A percentile compares a stretch with the other conserved stretches of the same genome.
Conservation (phyloP, 2,329 filamentous ascomycete genomes). For the Aspergillus sp. region DNA sequence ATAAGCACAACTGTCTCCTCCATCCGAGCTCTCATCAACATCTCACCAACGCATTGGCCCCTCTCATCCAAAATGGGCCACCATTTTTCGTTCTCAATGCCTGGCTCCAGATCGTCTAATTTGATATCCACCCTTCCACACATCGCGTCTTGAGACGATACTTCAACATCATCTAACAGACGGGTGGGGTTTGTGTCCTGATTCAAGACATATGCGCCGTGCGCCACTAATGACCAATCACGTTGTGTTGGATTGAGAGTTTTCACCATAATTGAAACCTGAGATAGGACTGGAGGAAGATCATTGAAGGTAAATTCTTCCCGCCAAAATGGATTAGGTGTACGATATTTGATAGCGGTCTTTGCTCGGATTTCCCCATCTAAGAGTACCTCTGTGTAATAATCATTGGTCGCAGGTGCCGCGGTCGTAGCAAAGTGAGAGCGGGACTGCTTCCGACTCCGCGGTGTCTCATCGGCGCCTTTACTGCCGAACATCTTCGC, state of each 20-base stretch:
- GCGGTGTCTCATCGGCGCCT: conserved; percentile 31
- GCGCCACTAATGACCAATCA: conserved; percentile 50
- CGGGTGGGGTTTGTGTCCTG: conserved; percentile 42
- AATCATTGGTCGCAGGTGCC: conserved; percentile 38
- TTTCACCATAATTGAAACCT: conserved; percentile 47
- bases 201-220: conserved; percentile 43
- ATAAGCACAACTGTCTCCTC: conserved; percentile 90
- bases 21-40: conserved; percentile 78
- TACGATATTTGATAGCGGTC: conserved; percentile 48
- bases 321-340: conserved; percentile 49
- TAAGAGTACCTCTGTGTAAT: conserved; percentile 50
- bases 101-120: conserved; percentile 73
- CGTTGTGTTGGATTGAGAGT: conserved; percentile 48
- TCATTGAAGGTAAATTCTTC: conserved; percentile 51
- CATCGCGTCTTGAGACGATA: conserved; percentile 48
- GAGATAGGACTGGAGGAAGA: conserved; percentile 49
- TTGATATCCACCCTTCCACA: conserved; percentile 71
- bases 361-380: conserved; percentile 51
- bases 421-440: conserved; percentile 28
- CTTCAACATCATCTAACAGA: conserved; percentile 46
- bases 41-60: conserved; percentile 75
- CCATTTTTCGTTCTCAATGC: conserved; percentile 84
- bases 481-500: conserved; percentile 52
- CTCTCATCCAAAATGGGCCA: conserved; percentile 76
- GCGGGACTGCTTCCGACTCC: conserved; percentile 35